These are phyloP conservation scores for Botryotinia narcissicola DNA, from an alignment of 2,329 filamentous ascomycete species.

Conservation along the genomic window DNA sequence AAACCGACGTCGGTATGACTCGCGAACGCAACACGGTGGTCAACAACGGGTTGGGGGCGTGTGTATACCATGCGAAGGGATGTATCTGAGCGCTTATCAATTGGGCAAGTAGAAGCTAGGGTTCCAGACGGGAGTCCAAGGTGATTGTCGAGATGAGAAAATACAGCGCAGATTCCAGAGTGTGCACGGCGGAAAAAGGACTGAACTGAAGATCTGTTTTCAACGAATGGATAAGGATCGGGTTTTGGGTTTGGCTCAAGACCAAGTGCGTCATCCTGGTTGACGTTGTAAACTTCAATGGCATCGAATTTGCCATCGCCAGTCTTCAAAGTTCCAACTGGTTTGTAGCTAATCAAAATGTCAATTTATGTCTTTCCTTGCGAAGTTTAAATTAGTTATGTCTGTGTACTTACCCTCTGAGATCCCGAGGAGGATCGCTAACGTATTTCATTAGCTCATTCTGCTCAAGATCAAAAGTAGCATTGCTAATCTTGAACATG, in stretches of 20 bases:
- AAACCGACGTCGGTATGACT: background rate
- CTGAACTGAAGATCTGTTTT: background rate
- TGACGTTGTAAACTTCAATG: background rate
- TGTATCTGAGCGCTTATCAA: background rate
- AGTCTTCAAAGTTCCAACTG: background rate
- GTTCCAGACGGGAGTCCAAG: background rate
- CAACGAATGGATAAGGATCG: background rate
- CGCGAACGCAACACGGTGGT: background rate
- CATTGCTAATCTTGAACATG: background rate
- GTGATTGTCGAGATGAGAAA: background rate
- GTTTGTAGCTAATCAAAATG: background rate
- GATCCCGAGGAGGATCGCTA: background rate
- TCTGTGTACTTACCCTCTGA: background rate
- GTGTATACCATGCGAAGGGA: background rate
- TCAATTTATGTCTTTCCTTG: background rate
- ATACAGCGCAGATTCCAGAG: background rate
- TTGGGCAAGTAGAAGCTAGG: background rate
- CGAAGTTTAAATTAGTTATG: background rate
- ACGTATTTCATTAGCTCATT: background rate
- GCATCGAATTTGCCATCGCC: background rate
- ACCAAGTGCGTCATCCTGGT: background rate
- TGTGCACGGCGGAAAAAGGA: background rate
- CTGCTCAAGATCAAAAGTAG: background rate
- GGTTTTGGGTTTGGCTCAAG: background rate
- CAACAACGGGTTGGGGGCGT: background rate